Conservation (phyloP, 2,329 filamentous ascomycete genomes). For the Truncatella angustata region DNA sequence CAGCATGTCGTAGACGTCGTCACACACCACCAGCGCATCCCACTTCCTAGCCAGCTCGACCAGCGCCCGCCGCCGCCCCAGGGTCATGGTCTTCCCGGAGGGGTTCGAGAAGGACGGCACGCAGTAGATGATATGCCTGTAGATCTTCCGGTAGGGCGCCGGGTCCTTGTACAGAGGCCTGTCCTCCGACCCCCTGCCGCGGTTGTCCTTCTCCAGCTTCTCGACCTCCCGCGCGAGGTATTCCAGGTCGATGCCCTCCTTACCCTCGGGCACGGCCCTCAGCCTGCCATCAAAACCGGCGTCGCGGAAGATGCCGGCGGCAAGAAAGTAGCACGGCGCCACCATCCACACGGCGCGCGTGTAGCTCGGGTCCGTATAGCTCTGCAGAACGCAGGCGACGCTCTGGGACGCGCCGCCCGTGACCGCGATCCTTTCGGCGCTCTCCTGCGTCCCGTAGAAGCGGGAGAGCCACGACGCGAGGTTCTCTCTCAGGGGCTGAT, state of each 20-base stretch:
- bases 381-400: conserved; percentile 72
- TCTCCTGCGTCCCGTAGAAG: conserved; percentile 49
- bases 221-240: conserved; percentile 51
- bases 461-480: conserved; percentile 68
- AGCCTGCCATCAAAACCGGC: conserved; percentile 68
- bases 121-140: conserved; percentile 83
- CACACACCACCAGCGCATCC: conserved; percentile 79
- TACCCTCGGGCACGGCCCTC: conserved; percentile 72
- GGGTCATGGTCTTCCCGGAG: conserved; percentile 76
- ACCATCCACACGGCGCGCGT: conserved; percentile 79
- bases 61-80: conserved; percentile 63
- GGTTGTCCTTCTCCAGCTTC: conserved; percentile 22
- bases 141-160: conserved; percentile 64
- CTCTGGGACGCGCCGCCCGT: conserved; percentile 85
- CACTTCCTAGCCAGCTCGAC: conserved; percentile 74
- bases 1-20: conserved; percentile 94
- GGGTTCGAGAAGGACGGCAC: conserved; percentile 91
- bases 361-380: conserved; percentile 75
- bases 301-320: conserved; percentile 82
- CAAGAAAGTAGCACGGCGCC: conserved; percentile 81
- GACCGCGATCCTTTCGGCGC: conserved; percentile 67
- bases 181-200: neutral
- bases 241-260: conserved; percentile 70
- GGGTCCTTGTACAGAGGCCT: conserved; percentile 9
- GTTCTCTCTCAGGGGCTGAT: conserved; percentile 63